Base-by-base conservation (phyloP, 805 yeast species). In the Huiozyma sinensis region DNA sequence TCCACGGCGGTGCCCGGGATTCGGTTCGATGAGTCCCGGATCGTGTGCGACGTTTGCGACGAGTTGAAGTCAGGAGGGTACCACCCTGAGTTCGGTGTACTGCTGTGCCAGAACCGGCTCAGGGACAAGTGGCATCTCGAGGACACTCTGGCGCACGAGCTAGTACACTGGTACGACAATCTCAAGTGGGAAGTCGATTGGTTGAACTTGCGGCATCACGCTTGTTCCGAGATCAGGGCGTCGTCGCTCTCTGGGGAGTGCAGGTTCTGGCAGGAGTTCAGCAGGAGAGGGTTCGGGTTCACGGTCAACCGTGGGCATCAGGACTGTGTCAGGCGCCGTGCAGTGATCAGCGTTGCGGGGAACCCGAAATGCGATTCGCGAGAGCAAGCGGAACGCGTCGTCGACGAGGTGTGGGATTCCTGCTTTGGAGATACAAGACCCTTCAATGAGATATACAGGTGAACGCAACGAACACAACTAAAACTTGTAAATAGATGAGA, bases 361-460 rank as follows among this genome's bases (percentile, higher is more conserved):
- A 90, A 92, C 61, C 97, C 97, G 2, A 73, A 71, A 41, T 92
- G 98, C 60, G 71, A 75, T 49, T 73, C 72, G 51, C 70, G 72
- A 46, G 81, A 78, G 38, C 82, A 82, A 48, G 98, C 98, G 0
- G 79, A 76, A 45, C 71, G 72, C 48, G 83, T 78, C 5, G 96
- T 92, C 3, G 78, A 83, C 49, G 82, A 83, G 51, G 97, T 92
- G 6, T 92, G 95, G 82, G 82, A 81, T 49, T 81, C 90, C 39
- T 92, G 98, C 61, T 92, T 88, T 60, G 81, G 80, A 55, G 98
- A 92, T 58, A 90, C 97, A 1, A 71, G 98, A 56, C 98, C 98
- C 1, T 92, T 87, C 64, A 97, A 92, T 55, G 81, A 85, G 56
- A 89, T 92, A 33, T 92, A 86, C 60, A 72, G 87, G 48, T 83